A percentile compares a stretch with the other conserved stretches of the same genome.
These are phyloP conservation scores for Boletales sp. DNA, from an alignment of 768 basidiomycete genomes.

Conservation along the genomic window DNA sequence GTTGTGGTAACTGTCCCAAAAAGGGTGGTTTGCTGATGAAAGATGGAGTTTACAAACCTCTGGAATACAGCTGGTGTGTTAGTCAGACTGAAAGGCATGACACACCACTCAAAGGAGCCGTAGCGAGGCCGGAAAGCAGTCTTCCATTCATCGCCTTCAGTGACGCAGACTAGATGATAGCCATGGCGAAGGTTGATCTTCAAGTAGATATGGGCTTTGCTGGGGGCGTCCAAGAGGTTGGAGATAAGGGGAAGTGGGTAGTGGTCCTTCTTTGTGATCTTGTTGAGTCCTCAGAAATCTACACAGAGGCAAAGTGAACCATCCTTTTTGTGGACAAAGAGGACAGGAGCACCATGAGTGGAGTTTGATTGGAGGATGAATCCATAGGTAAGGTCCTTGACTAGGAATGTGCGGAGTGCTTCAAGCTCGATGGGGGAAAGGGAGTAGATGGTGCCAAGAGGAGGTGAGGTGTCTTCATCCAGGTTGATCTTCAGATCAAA, in stretches of 20 bases:
- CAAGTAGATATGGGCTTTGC: not conserved
- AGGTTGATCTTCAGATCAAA: not conserved
- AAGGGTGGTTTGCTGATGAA: not conserved
- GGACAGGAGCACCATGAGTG: not conserved
- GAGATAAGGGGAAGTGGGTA: no score
- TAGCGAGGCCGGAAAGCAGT: not conserved
- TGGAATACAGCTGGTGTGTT: constrained; percentile 33
- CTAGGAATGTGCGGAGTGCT: constrained; percentile 33
- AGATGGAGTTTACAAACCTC: constrained; percentile 18
- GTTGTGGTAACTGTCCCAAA: no score
- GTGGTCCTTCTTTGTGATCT: no score
- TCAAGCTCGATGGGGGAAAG: constrained; percentile 24
- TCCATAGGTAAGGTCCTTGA: constrained; percentile 27
- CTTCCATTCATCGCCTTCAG: not conserved
- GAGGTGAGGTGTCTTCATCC: not conserved
- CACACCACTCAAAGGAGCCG: not conserved
- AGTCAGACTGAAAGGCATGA: constrained; percentile 23
- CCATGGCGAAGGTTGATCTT: not conserved
- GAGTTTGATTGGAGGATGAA: not conserved
- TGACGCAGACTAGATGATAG: not conserved
- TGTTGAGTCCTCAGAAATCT: no score
- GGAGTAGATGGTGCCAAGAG: not conserved
- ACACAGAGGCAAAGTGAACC: no score
- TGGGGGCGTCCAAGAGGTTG: not conserved
- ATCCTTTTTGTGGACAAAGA: constrained; percentile 20